Evolutionary conservation across 2,329 filamentous ascomycete species (phyloP).

Genomic region (Colletotrichum sp.): DNA sequence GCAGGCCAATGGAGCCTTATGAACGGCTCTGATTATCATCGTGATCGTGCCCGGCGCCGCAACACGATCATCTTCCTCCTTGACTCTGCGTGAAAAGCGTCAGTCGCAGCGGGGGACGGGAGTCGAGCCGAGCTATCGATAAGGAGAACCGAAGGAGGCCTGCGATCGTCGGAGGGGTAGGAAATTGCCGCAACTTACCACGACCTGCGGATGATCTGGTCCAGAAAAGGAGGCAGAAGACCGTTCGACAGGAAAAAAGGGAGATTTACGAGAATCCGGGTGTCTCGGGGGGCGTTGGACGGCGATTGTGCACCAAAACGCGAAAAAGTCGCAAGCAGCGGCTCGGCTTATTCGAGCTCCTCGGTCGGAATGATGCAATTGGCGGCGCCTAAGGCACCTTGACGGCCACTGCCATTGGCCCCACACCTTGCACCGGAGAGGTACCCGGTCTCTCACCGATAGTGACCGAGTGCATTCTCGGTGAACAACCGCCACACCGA

Average conservation of each 20-base stretch:
- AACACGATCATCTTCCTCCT: constrained; percentile 13
- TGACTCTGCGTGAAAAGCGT: neutral
- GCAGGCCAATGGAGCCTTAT: constrained; percentile 17
- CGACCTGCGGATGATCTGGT: neutral
- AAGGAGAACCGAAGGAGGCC: neutral
- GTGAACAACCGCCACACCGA: too few species aligned
- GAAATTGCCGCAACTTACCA: neutral
- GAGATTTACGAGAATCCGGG: neutral
- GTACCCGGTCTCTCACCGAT: neutral
- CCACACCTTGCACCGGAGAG: neutral
- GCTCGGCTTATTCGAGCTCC: constrained; percentile 14
- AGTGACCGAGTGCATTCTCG: too few species aligned
- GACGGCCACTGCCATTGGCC: neutral
- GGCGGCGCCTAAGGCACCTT: constrained; percentile 18
- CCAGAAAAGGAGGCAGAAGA: neutral
- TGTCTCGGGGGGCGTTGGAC: neutral
- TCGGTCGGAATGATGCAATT: constrained; percentile 19
- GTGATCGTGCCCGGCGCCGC: constrained; percentile 16
- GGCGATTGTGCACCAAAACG: neutral
- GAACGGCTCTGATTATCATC: constrained; percentile 21
- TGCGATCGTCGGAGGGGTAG: neutral
- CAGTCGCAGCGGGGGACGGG: neutral
- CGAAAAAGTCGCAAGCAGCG: constrained; percentile 4
- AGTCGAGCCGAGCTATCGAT: neutral
- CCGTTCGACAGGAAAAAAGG: neutral